Base-by-base conservation (phyloP, 1,284 basidiomycete species). In the Exobasidium rhododendri region DNA sequence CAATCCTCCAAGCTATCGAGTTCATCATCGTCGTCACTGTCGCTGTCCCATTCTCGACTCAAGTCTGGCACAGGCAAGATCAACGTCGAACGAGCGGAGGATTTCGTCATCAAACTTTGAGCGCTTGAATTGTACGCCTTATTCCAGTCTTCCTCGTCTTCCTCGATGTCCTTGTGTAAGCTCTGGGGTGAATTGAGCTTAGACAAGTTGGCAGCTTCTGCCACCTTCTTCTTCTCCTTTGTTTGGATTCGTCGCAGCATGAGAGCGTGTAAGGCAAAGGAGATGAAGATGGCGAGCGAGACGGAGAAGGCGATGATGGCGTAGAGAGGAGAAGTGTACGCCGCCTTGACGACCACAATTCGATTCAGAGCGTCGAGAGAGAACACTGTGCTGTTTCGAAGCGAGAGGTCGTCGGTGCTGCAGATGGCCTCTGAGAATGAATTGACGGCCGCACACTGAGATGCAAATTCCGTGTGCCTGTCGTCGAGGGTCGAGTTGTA, bases 401-500 rank as follows among this genome's bases (percentile, higher is more conserved):
- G 64, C 6, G 68, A 64, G 13, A 66, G 26, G 51, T 75, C 70
- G 6, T 75, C 74, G 26, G 73, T 74, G 60, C 64, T 70, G 63
- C 74, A 75, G 20, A 68, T 49, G 20, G 6, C 60, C 26, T 20
- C 61, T 7, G 13, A 58, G n/a, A n/a, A n/a, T 6, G 61, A 58
- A 11, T 64, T 59, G 26, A 28, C 26, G 22, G 31, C n/a, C 5
- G 62, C 52, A 64, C 74, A 75, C 31, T 65, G 66, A 14, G 54
- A 35, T 3, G 62, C 64, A 55, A 74, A 75, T 55, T 70, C 62
- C 35, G 59, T 47, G 4, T 64, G 58, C 4, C 74, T 62, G 59
- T 62, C 63, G 30, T 63, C 58, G 4, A 71, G 64, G 47, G 70
- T 71, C 50, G 74, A 75, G 64, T 75, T 75, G 72, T 69, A 75